Percentiles rank a stretch among this genome's conserved stretches.
These are phyloP conservation scores for Kappamyces sp. DNA, from an alignment of 192 early-diverging fungal genomes.

Conservation along the genomic window DNA sequence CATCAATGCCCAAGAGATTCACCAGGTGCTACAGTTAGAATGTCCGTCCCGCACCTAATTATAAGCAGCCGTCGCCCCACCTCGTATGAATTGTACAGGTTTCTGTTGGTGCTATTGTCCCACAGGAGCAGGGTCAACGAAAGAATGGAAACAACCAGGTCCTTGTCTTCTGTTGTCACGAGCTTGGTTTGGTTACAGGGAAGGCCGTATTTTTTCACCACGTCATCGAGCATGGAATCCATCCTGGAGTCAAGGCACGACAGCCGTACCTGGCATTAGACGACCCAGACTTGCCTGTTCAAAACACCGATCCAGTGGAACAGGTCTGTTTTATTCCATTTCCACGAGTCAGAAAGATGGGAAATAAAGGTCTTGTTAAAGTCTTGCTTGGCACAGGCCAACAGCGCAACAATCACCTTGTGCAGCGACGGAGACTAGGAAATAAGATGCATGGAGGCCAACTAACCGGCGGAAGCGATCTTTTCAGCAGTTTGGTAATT, in stretches of 20 bases:
- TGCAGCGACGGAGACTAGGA: neutral
- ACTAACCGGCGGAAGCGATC: neutral
- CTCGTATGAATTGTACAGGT: constrained; percentile 88
- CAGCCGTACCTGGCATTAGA: constrained; percentile 38
- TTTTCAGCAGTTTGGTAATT: neutral
- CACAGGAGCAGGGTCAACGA: constrained; percentile 73
- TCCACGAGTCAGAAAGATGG: constrained; percentile 42
- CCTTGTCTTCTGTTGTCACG: constrained; percentile 52
- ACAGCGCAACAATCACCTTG: neutral
- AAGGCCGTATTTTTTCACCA: constrained; percentile 60
- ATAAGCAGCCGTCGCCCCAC: constrained; percentile 45
- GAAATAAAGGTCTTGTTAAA: neutral
- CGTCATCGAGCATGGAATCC: constrained; percentile 18
- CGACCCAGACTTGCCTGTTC: constrained; percentile 83
- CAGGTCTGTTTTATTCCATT: constrained; percentile 82
- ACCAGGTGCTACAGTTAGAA: constrained; percentile 63
- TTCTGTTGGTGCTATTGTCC: constrained; percentile 93
- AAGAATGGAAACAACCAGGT: constrained; percentile 59
- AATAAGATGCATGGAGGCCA: too few relatives aligned
- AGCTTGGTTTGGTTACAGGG: constrained; percentile 55
- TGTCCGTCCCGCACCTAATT: neutral
- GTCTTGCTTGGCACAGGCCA: neutral
- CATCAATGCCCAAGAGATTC: constrained; percentile 69
- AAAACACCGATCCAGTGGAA: constrained; percentile 94
- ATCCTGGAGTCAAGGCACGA: neutral